Base-by-base conservation (phyloP, 192 early-diverging fungal species). In the Coemansia guatemalensis region DNA sequence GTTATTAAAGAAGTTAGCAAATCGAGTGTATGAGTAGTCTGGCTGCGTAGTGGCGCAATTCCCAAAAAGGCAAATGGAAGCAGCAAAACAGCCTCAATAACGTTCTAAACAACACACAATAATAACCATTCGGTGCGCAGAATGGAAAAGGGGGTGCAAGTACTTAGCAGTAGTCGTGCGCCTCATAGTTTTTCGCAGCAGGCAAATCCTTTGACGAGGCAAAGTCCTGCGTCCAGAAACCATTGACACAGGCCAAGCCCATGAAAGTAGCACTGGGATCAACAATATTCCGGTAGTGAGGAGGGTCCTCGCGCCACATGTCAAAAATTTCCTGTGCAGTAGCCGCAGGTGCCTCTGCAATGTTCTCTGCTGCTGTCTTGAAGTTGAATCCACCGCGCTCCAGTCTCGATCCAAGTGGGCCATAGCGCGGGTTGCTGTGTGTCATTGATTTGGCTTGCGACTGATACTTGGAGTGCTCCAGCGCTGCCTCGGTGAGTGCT, bases 191-290 rank as follows among this genome's bases (percentile, higher is more conserved):
- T 29, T 7, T 29, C 23, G 48, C 3, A 17, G 39, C 3, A 2
- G 29, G 48, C 18, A 49, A 33, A 27, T 73, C 76, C 2, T 49
- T 9, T 6, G 24, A 47, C 17, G 71, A 73, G 41, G 70, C 80
- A 62, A 83, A 83, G 33, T 78, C 83, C 70, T 84, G 83, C 49
- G 83, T 84, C 83, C 83, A 84, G 56, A 67, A 78, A 6, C 75
- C 76, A 23, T 84, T 59, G 18, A 71, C 67, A 14, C 68, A 60
- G 22, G 80, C 66, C 39, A 81, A 20, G 6, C 83, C 83, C 79
- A 84, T 75, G 55, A 53, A 72, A 12, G 22, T 73, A 7, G 68
- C 64, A 18, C 67, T 47, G 8, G 79, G 71, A 35, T 69, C 66
- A 18, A 78, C 58, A 12, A 84, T 75, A 30, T 84, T 84, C 30